These are phyloP conservation scores for Blastocystis sp. DNA, from an alignment of 352 stramenopile genomes.

Conservation along the genomic window DNA sequence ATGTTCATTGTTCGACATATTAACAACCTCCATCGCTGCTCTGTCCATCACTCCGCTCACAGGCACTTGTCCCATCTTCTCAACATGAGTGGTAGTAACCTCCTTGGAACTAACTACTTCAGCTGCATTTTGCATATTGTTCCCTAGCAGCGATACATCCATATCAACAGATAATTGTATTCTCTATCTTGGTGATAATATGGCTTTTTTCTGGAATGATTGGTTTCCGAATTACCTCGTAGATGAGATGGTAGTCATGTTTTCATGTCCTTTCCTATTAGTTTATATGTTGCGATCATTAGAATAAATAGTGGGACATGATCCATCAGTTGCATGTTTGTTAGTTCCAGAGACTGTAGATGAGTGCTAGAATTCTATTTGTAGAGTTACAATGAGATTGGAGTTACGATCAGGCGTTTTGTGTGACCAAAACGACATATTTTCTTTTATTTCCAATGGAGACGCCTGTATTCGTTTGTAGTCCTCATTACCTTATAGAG, in stretches of 20 bases:
- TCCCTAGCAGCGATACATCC: conserved; percentile 5
- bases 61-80: conserved; percentile 16
- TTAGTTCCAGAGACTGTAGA: background rate
- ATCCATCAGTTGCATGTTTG: background rate
- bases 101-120: background rate
- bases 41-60: background rate
- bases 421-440: too few relatives aligned
- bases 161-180: conserved; percentile 5
- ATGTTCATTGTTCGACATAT: conserved; percentile 46
- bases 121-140: background rate
- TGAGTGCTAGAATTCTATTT: too few relatives aligned
- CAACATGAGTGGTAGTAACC: background rate
- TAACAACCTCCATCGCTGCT: conserved; percentile 12
- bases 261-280: too few relatives aligned
- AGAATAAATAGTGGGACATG: too few relatives aligned
- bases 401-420: too few relatives aligned
- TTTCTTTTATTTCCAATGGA: too few relatives aligned
- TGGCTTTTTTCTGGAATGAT: too few relatives aligned
- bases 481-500: background rate
- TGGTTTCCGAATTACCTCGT: too few relatives aligned
- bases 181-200: background rate
- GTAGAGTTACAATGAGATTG: too few relatives aligned
- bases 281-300: too few relatives aligned
- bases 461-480: background rate
- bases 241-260: too few relatives aligned